Conservation (phyloP, 2,329 filamentous ascomycete genomes). For the Tolypocladium guangdongense region DNA sequence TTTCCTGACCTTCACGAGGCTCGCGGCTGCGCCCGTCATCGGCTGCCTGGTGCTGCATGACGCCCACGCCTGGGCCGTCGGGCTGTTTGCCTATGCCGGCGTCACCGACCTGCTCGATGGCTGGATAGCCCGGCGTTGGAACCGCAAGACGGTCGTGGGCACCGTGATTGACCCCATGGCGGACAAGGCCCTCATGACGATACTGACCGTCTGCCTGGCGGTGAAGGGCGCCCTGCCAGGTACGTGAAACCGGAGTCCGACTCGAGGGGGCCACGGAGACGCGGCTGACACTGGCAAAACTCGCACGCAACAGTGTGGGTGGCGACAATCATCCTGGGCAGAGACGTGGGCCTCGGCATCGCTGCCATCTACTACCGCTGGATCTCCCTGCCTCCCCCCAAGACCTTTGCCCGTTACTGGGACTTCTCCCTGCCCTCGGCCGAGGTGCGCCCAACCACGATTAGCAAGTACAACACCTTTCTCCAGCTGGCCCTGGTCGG, state of each 20-base stretch:
- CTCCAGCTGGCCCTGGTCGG: constrained; percentile 82
- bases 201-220: constrained; percentile 75
- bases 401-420: constrained; percentile 90
- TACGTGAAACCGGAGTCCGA: constrained; percentile 28
- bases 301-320: constrained; percentile 54
- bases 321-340: constrained; percentile 78
- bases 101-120: constrained; percentile 89
- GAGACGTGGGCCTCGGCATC: constrained; percentile 73
- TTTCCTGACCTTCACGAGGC: constrained; percentile 75
- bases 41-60: constrained; percentile 84
- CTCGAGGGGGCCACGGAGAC: not conserved
- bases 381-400: constrained; percentile 86
- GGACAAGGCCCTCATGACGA: constrained; percentile 92
- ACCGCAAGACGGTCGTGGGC: constrained; percentile 85
- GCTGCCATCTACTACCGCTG: constrained; percentile 92
- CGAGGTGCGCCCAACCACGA: constrained; percentile 71
- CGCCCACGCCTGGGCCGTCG: constrained; percentile 66
- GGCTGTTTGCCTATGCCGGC: constrained; percentile 84
- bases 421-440: constrained; percentile 88
- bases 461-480: constrained; percentile 90
- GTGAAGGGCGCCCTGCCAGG: constrained; percentile 71
- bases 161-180: constrained; percentile 95
- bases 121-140: constrained; percentile 82
- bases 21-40: constrained; percentile 71
- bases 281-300: not conserved